Evolutionary conservation across 2,329 filamentous ascomycete genomes (phyloP).

Genomic region (Dactylellina haptotyla): DNA sequence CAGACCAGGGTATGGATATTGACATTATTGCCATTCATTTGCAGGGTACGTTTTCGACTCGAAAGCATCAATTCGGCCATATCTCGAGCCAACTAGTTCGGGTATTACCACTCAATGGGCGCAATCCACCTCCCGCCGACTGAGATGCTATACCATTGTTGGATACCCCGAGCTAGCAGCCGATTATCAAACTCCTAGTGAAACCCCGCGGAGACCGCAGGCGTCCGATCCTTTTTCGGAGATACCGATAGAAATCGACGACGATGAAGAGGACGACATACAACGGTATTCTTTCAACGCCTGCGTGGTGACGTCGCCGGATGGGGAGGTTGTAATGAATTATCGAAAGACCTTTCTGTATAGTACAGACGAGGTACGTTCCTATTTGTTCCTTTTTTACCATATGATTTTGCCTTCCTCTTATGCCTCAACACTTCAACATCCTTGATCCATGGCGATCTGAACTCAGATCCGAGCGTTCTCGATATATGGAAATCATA

Average conservation of each 20-base stretch:
- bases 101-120: constrained; percentile 80
- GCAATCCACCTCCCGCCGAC: constrained; percentile 71
- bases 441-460: no score
- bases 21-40: constrained; percentile 52
- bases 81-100: constrained; percentile 72
- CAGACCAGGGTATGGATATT: constrained; percentile 28
- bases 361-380: constrained; percentile 72
- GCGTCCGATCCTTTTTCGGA: constrained; percentile 41
- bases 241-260: constrained; percentile 23
- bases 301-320: constrained; percentile 67
- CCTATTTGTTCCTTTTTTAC: constrained; percentile 67
- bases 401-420: no score
- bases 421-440: not conserved
- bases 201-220: constrained; percentile 46
- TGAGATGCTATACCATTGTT: constrained; percentile 74
- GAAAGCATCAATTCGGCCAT: constrained; percentile 73
- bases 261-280: constrained; percentile 32
- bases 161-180: constrained; percentile 80
- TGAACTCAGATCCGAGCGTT: no score
- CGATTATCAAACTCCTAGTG: constrained; percentile 65
- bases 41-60: constrained; percentile 81
- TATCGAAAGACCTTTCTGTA: constrained; percentile 72
- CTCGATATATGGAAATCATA: no score
- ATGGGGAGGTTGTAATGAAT: constrained; percentile 71
- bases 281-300: constrained; percentile 59